These are phyloP conservation scores for Penicillium manginii DNA, from an alignment of 495 filamentous ascomycete species.

Conservation along the genomic window DNA sequence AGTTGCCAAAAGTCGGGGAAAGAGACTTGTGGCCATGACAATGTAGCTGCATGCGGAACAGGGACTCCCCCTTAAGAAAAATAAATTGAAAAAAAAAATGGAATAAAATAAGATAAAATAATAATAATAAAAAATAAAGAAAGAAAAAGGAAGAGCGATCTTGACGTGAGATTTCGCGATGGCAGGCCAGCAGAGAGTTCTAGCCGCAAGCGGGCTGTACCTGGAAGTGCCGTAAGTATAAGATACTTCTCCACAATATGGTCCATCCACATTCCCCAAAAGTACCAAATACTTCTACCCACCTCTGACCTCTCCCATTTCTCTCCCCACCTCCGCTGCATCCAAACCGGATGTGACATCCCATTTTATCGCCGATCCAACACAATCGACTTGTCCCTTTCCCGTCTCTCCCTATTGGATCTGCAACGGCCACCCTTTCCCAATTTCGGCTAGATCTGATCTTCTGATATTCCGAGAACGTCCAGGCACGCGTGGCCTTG, in stretches of 20 bases:
- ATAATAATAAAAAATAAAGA: not conserved
- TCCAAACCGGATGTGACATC: constrained; percentile 15
- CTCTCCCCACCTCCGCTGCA: not conserved
- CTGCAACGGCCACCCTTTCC: not conserved
- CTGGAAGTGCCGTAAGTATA: not conserved
- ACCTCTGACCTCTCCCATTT: not conserved
- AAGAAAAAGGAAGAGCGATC: not conserved
- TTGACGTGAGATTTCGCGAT: not conserved
- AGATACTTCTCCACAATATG: not conserved
- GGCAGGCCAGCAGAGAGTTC: not conserved
- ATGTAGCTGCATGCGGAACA: constrained; percentile 20
- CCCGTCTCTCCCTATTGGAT: constrained; percentile 5
- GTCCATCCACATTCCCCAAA: not conserved
- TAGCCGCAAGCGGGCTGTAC: not conserved
- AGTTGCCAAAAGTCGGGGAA: constrained; percentile 4
- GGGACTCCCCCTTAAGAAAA: not conserved
- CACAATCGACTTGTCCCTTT: constrained; percentile 3
- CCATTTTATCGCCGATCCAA: not conserved
- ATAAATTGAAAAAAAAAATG: not conserved
- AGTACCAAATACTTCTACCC: not conserved
- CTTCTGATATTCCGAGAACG: constrained; percentile 2
- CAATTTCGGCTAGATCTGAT: not conserved
- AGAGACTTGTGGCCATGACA: not conserved
- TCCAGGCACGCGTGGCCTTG: constrained; percentile 1
- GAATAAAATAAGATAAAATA: not conserved